Percentiles rank a stretch among this genome's conserved stretches.
Evolutionary conservation across 2,329 filamentous ascomycete genomes (phyloP).

Genomic region (Aspergillus amoenus): DNA sequence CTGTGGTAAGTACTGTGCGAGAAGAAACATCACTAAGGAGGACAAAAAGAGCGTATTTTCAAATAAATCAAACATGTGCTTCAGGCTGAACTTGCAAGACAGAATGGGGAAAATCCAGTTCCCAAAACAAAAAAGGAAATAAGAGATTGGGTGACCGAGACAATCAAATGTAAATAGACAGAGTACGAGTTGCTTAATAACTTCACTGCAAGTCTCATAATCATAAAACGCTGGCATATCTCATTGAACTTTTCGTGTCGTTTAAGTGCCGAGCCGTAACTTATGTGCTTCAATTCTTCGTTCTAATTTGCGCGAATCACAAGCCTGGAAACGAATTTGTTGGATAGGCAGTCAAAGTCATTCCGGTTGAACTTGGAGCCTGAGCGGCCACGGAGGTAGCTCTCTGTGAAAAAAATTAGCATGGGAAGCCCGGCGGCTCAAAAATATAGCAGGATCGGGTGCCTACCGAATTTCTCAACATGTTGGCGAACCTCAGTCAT

Average conservation of each 20-base stretch:
- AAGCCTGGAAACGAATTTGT: conserved; percentile 95
- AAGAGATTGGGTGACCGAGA: conserved; percentile 20
- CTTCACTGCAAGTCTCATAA: conserved; percentile 22
- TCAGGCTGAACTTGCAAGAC: conserved; percentile 16
- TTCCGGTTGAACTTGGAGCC: conserved; percentile 82
- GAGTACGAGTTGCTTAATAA: conserved; percentile 25
- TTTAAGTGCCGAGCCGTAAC: conserved; percentile 25
- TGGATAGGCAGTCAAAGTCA: conserved; percentile 93
- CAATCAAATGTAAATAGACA: conserved; percentile 21
- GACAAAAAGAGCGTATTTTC: conserved; percentile 28
- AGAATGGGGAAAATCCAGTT: conserved; percentile 7
- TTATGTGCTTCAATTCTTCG: conserved; percentile 19
- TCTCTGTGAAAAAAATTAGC: conserved; percentile 63
- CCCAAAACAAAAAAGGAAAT: conserved; percentile 12
- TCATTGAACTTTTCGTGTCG: conserved; percentile 28
- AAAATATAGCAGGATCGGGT: background rate
- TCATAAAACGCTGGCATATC: conserved; percentile 29
- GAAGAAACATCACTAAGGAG: conserved; percentile 39
- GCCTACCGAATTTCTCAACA: conserved; percentile 88
- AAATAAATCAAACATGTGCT: conserved; percentile 28
- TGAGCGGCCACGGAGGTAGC: conserved; percentile 77
- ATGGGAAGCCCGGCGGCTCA: background rate
- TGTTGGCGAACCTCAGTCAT: conserved; percentile 95
- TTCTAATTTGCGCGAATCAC: conserved; percentile 87
- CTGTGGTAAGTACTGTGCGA: conserved; percentile 37